phyloP scores from a whole-genome alignment of 2,329 filamentous ascomycete genomes.

The Alternaria gansuensis region DNA sequence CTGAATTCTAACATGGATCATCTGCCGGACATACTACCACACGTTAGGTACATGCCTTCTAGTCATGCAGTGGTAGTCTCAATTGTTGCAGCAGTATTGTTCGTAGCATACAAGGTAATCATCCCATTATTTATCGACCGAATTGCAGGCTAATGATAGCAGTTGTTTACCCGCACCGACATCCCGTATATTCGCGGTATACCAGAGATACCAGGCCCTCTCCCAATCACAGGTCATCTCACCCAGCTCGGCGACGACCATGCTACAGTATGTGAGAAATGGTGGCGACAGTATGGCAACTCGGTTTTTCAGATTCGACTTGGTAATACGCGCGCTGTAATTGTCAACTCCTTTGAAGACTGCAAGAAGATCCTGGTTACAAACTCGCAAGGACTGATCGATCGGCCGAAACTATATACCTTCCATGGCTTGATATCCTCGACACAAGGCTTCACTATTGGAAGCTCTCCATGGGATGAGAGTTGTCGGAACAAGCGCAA shows the following conservation, averaged over 20 bases:
- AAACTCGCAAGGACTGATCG: conserved; percentile 61
- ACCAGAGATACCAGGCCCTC: conserved; percentile 61
- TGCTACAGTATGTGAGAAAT: conserved; percentile 61
- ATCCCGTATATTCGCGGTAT: conserved; percentile 61
- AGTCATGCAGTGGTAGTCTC: background rate
- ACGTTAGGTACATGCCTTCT: conserved; percentile 6
- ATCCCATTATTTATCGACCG: too few species aligned
- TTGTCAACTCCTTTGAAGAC: conserved; percentile 64
- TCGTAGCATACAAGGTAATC: conserved; percentile 17
- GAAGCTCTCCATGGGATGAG: conserved; percentile 63
- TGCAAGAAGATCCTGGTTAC: conserved; percentile 61
- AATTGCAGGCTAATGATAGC: background rate
- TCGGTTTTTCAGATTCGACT: conserved; percentile 64
- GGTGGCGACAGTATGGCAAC: conserved; percentile 59
- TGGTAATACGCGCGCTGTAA: conserved; percentile 63
- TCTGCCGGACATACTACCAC: conserved; percentile 8
- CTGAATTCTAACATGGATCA: conserved; percentile 7
- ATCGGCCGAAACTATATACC: conserved; percentile 62
- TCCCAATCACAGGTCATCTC: conserved; percentile 62
- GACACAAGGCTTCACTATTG: conserved; percentile 64
- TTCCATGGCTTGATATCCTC: conserved; percentile 63
- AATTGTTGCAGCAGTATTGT: background rate
- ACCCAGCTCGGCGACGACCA: conserved; percentile 63
- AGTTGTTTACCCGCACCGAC: conserved; percentile 53
- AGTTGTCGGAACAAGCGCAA: conserved; percentile 64